Base-by-base conservation (phyloP, 495 filamentous ascomycete genomes). In the Lasiosphaeria ovina region DNA sequence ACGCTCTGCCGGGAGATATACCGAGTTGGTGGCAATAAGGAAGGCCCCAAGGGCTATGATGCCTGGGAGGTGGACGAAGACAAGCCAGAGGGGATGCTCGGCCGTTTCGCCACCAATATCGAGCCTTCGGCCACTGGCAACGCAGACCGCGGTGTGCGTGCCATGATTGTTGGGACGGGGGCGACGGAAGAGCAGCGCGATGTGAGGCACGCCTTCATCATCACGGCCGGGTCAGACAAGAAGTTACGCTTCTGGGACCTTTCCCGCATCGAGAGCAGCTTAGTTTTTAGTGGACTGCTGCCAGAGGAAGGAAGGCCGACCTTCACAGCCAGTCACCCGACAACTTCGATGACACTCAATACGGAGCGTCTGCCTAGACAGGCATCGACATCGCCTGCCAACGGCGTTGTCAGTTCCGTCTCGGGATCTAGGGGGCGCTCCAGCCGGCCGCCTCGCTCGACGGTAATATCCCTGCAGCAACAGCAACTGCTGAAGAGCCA, bases 191-290 rank as follows among this genome's bases (percentile, higher is more conserved):
- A 87, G 12, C 79, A 81, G 59, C 73, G 82, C 14, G 87, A 89
- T 31, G 72, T 83, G 34, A 76, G 83, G 48, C 78, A 81, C 55
- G 78, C 80, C 10, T 98, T 92, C 72, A 85, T 96, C 32, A 74
- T 99, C 17, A 92, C 92, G 0, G 93, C 85, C 3, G 93, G 95
- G 4, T 87, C 88, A 35, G 94, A 98, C 69, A 90, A 88, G 71
- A 95, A 92, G 69, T 83, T 98, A 24, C 84, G 94, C 6, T 97
- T 92, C 74, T 98, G 94, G 94, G 94, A 98, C 68, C 76, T 91
- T 9, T 76, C 81, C 6, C 85, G 83, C 10, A 77, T 90, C 5
- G 91, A 95, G 65, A 77, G 83, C 31, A 93, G 89, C 4, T 78
- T 79, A 50, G 82, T 97, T 32, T 85, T 95, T 47, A 94, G 88